Percentiles rank a stretch among this genome's conserved stretches.
These are phyloP conservation scores for Coix lacrymajobi DNA, from an alignment of 176 grass and related monocot genomes.

Conservation along the genomic window DNA sequence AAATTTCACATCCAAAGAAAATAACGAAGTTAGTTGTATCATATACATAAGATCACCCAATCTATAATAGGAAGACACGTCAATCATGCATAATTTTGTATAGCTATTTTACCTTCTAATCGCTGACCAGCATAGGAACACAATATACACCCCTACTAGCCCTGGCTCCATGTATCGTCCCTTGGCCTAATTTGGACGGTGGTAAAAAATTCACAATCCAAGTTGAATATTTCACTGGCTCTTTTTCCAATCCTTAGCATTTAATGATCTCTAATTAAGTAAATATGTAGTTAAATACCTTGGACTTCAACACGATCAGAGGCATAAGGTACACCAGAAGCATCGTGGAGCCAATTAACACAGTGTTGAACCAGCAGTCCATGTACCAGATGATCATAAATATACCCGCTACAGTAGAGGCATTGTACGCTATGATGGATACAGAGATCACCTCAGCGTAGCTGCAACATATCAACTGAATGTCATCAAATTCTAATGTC, in stretches of 20 bases:
- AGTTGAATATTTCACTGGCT: background rate
- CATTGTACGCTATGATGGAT: background rate
- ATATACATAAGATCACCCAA: background rate
- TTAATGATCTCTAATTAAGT: background rate
- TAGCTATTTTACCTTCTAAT: background rate
- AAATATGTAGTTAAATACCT: background rate
- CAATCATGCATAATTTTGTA: background rate
- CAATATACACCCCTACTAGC: background rate
- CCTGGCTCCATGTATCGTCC: background rate
- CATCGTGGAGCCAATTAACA: background rate
- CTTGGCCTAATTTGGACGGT: background rate
- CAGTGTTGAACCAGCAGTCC: background rate
- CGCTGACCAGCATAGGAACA: background rate
- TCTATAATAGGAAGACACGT: background rate
- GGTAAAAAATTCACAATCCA: background rate
- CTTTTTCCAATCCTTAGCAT: background rate
- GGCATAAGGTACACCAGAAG: background rate
- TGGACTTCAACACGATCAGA: background rate
- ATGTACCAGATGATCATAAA: background rate
- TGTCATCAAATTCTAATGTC: background rate
- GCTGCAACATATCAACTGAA: background rate
- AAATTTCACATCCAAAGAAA: too few species aligned
- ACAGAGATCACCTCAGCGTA: background rate
- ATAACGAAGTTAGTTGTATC: too few species aligned
- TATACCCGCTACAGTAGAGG: background rate